Percentiles rank a stretch among this genome's conserved stretches.
Conservation (phyloP, 768 basidiomycete species). For the Tylopilus sp. region DNA sequence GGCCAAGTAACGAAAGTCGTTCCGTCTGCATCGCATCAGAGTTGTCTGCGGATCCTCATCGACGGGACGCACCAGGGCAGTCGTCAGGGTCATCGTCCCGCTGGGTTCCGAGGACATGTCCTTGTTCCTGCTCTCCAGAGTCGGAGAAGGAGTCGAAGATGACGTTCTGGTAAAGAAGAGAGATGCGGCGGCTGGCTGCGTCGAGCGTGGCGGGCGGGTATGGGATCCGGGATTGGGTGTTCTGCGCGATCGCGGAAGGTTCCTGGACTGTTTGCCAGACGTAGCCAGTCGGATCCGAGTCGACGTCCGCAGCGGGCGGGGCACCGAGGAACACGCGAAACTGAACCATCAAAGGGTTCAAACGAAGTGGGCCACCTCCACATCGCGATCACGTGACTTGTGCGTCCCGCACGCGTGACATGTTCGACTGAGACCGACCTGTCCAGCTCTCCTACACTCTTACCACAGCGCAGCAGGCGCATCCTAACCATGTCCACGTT, state of each 20-base stretch:
- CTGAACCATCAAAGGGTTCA: background rate
- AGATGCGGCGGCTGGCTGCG: conserved; percentile 66
- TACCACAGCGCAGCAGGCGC: background rate
- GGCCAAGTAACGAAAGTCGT: conserved; percentile 59
- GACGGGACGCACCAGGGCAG: conserved; percentile 12
- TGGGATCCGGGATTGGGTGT: no score
- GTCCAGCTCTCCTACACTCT: no score
- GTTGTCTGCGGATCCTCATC: conserved; percentile 3
- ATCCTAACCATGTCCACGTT: conserved; percentile 36
- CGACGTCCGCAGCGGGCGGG: conserved; percentile 34
- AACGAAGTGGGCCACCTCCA: background rate
- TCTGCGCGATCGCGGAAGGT: background rate
- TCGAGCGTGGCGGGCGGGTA: conserved; percentile 58
- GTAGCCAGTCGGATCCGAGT: conserved; percentile 34
- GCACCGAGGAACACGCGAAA: conserved; percentile 33
- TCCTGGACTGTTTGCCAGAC: conserved; percentile 46
- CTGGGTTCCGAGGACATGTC: conserved; percentile 13
- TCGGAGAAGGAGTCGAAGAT: conserved; percentile 56
- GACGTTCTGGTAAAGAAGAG: conserved; percentile 64
- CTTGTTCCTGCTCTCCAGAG: conserved; percentile 30
- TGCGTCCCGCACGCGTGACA: conserved; percentile 17
- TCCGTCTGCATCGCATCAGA: conserved; percentile 33
- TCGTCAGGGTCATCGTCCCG: conserved; percentile 19
- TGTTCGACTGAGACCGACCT: conserved; percentile 16
- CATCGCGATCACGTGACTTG: conserved; percentile 29